Conservation (phyloP, 331 rosid genomes). For the Erythrophleum ivorense region DNA sequence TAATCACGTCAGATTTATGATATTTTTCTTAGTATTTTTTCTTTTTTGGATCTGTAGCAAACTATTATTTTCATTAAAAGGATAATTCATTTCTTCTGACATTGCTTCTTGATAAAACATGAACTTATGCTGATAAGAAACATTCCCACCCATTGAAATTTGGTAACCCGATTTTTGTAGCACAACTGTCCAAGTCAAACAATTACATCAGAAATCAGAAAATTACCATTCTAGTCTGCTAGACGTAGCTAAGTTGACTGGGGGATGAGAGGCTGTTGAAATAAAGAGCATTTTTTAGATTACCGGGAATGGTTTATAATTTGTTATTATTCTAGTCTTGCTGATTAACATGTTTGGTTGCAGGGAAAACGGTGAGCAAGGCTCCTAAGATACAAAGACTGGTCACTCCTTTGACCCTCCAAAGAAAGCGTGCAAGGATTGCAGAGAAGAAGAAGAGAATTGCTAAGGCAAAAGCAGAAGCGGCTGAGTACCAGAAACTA, state of each 20-base stretch:
- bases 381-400: slow-evolving; percentile 28
- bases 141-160: background rate
- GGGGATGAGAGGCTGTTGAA: background rate
- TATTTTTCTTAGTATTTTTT: background rate
- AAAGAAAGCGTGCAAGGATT: slow-evolving; percentile 30
- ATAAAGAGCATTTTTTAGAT: background rate
- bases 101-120: background rate
- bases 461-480: slow-evolving; percentile 27
- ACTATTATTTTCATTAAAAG: background rate
- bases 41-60: background rate
- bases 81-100: background rate
- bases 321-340: background rate
- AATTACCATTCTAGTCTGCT: background rate
- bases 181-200: background rate
- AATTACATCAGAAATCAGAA: background rate
- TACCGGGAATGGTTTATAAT: background rate
- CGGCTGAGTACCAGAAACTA: slow-evolving; percentile 28
- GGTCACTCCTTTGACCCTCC: slow-evolving; percentile 31
- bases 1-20: background rate
- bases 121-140: background rate
- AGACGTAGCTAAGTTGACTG: background rate
- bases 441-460: slow-evolving; percentile 33
- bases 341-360: background rate
- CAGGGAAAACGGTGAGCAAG: slow-evolving; percentile 31
- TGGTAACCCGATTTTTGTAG: background rate